Evolutionary conservation across 1,284 basidiomycete genomes (phyloP).

Genomic region (Austroboletus novae-zelandiae): DNA sequence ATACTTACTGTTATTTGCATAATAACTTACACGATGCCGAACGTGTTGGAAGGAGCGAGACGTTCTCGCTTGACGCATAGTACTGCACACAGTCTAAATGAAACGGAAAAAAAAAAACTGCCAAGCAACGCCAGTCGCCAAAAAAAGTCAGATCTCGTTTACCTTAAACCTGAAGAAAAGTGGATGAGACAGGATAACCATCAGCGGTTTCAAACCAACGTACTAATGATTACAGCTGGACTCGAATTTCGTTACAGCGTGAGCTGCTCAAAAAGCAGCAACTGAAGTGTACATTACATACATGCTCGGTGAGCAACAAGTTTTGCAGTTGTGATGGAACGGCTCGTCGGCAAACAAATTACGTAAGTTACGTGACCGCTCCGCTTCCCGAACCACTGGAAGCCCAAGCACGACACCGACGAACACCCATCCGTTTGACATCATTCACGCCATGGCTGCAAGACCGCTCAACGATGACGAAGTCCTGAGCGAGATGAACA

Average conservation of each 20-base stretch:
- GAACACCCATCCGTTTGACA: not conserved
- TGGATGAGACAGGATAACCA: constrained; percentile 1
- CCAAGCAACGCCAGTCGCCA: not conserved
- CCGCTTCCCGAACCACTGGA: too few relatives aligned
- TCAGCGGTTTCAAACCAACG: constrained; percentile 17
- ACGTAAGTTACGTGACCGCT: too few relatives aligned
- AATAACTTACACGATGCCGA: too few relatives aligned
- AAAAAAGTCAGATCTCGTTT: not conserved
- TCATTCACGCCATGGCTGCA: constrained; percentile 43
- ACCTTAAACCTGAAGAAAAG: constrained; percentile 43
- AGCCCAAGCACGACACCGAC: too few relatives aligned
- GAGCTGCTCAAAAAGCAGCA: too few relatives aligned
- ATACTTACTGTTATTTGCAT: too few relatives aligned
- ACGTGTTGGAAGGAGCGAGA: constrained; percentile 71
- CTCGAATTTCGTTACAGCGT: constrained; percentile 90
- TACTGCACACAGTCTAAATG: constrained; percentile 81
- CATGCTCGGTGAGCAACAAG: too few relatives aligned
- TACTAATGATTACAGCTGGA: constrained; percentile 89
- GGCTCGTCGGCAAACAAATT: too few relatives aligned
- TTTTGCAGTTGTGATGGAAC: too few relatives aligned
- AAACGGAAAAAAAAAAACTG: constrained; percentile 43
- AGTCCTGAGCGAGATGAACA: constrained; percentile 96
- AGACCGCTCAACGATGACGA: constrained; percentile 93
- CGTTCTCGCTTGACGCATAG: constrained; percentile 84
- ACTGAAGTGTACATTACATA: too few relatives aligned